Base-by-base conservation (phyloP, 306 rosid species). In the Prunus mume region DNA sequence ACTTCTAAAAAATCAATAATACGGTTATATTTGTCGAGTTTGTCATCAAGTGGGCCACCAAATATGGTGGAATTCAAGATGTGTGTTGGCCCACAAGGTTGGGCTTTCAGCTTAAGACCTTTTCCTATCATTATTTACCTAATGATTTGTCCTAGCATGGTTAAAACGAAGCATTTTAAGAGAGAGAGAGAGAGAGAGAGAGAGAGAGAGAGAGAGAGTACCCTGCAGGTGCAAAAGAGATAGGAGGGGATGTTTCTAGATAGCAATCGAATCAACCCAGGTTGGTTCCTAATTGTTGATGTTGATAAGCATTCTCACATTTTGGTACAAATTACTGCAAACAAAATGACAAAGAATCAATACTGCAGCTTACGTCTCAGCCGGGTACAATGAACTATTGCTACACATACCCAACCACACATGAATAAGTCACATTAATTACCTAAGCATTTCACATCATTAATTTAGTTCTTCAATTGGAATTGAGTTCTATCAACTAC, bases 221-320 rank as follows among this genome's bases (percentile, higher is more conserved):
- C 69, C 69, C 32, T 9, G 27, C 62, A 3, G 2, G 49, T 28
- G 68, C 46, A 32, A 32, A 32, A 55, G 24, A 55, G 61, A 55
- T 55, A 30, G 20, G 9, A n/a, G 9, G 47, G 68, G 24, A 18
- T 64, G 47, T 8, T 15, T 38, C 46, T 17, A 32, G 68, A 13
- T 12, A 55, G 46, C 63, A 52, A 43, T 71, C 64, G 54, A 43
- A 78, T 49, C 32, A 47, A 18, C 63, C 74, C 55, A 70, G 45
- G 22, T 41, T 9, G 50, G 2, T 9, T 3, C 28, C 20, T 17
- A 22, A 11, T 12, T 22, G 63, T 32, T 30, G 6, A 71, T 57
- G 63, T 32, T 19, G 6, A 71, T 57, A 10, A 18, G 32, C 61
- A 70, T 1, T 27, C 19, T 28, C 67, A 6, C 67, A 62, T 14